phyloP scores from a whole-genome alignment of 805 yeast genomes.

The Yamadazyma paraphyllophila region DNA sequence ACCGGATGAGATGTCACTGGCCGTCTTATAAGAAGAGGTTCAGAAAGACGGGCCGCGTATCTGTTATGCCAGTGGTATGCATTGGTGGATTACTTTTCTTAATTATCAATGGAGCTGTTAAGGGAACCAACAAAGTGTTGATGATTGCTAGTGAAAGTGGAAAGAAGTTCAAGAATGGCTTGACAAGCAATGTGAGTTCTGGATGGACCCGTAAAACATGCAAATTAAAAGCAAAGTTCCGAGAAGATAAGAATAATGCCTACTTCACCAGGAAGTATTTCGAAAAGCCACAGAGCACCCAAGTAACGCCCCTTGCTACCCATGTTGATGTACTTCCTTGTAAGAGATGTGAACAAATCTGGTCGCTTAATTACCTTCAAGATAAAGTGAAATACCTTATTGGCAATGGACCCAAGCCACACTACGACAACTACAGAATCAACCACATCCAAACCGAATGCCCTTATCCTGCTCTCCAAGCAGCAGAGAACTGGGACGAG shows the following conservation, averaged over 20 bases:
- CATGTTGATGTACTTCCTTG: neutral
- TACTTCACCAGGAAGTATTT: neutral
- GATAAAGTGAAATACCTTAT: neutral
- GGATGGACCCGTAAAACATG: too few species aligned
- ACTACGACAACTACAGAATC: neutral
- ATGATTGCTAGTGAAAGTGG: too few species aligned
- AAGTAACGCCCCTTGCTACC: too few species aligned
- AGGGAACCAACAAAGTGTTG: neutral
- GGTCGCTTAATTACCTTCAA: neutral
- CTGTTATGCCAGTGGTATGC: neutral
- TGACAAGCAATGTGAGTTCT: too few species aligned
- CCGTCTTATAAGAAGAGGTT: neutral
- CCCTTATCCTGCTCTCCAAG: neutral
- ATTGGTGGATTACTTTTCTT: neutral
- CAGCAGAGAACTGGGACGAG: neutral
- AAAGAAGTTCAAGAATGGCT: neutral
- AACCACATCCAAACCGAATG: neutral
- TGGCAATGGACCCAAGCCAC: neutral
- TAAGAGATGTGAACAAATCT: neutral
- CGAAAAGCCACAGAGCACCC: too few species aligned
- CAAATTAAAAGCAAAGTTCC: neutral
- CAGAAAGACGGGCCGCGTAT: neutral
- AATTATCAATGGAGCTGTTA: neutral
- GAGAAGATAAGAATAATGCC: neutral
- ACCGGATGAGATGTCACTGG: neutral